Percentiles rank a stretch among this genome's conserved stretches.
phyloP scores from a whole-genome alignment of 768 basidiomycete genomes.

The Mycena galericulata region DNA sequence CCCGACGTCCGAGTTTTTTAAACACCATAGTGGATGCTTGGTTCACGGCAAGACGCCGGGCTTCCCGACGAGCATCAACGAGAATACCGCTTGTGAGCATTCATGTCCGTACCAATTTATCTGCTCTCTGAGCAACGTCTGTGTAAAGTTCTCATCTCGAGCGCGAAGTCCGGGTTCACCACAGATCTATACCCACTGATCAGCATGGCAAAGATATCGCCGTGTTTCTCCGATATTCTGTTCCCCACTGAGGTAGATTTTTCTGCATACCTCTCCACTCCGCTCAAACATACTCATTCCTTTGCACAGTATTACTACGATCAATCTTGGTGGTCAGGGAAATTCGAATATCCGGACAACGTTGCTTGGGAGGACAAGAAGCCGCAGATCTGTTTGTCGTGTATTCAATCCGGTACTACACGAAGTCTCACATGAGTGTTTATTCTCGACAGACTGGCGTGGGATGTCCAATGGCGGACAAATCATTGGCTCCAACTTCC shows the following conservation, averaged over 20 bases:
- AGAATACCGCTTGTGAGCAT: neutral
- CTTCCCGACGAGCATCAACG: neutral
- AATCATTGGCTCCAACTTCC: slow-evolving; percentile 14
- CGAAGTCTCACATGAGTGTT: neutral
- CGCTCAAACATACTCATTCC: no score
- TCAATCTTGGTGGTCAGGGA: neutral
- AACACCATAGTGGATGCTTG: neutral
- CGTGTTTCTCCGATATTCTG: slow-evolving; percentile 21
- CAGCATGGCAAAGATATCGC: slow-evolving; percentile 21
- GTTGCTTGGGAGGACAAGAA: slow-evolving; percentile 17
- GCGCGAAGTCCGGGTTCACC: slow-evolving; percentile 9
- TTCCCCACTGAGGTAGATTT: slow-evolving; percentile 6
- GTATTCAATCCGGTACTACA: neutral
- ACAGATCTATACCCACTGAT: slow-evolving; percentile 21
- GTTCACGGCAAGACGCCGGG: neutral
- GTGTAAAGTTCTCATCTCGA: slow-evolving; percentile 3
- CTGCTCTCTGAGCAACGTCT: neutral
- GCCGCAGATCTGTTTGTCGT: neutral
- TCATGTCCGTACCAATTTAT: neutral
- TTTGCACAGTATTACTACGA: slow-evolving; percentile 20
- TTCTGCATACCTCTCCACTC: neutral
- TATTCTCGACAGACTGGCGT: slow-evolving; percentile 14
- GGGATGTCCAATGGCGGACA: slow-evolving; percentile 12
- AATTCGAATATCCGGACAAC: slow-evolving; percentile 4
- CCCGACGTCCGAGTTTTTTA: slow-evolving; percentile 2